These are phyloP conservation scores for Penicillium expansum DNA, from an alignment of 2,329 filamentous ascomycete genomes.

Conservation along the genomic window DNA sequence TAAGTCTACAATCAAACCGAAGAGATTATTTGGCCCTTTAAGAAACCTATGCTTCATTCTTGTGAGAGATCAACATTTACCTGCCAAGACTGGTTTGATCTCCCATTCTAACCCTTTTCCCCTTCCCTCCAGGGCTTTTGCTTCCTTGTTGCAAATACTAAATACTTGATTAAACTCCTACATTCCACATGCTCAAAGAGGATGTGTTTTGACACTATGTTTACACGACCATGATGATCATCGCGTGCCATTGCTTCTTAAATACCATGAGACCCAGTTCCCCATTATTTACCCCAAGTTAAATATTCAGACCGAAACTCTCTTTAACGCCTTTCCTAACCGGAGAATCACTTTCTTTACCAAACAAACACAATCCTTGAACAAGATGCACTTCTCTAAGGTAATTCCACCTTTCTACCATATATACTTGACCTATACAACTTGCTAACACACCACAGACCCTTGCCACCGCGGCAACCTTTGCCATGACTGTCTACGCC, in stretches of 20 bases:
- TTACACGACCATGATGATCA: conserved; percentile 6
- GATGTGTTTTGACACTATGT: conserved; percentile 6
- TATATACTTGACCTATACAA: too few species aligned
- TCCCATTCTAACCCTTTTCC: conserved; percentile 18
- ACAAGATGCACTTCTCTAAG: conserved; percentile 24
- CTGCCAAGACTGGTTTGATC: neutral
- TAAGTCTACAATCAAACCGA: neutral
- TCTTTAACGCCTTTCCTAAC: conserved; percentile 2
- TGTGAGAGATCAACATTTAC: neutral
- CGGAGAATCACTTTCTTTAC: neutral
- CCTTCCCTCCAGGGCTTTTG: conserved; percentile 1
- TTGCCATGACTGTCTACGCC: conserved; percentile 20
- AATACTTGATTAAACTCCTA: neutral
- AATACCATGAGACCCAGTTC: conserved; percentile 9
- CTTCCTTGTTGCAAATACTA: neutral
- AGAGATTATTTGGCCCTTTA: neutral
- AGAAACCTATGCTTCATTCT: neutral
- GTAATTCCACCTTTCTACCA: conserved; percentile 3
- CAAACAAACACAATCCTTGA: neutral
- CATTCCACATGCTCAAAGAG: conserved; percentile 11
- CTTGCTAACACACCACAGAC: conserved; percentile 8
- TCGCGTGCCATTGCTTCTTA: conserved; percentile 17
- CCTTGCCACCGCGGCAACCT: conserved; percentile 18
- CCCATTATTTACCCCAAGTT: neutral
- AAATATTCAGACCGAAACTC: conserved; percentile 1